Conservation (phyloP, 2,329 filamentous ascomycete genomes). For the Cladosporium sp. region DNA sequence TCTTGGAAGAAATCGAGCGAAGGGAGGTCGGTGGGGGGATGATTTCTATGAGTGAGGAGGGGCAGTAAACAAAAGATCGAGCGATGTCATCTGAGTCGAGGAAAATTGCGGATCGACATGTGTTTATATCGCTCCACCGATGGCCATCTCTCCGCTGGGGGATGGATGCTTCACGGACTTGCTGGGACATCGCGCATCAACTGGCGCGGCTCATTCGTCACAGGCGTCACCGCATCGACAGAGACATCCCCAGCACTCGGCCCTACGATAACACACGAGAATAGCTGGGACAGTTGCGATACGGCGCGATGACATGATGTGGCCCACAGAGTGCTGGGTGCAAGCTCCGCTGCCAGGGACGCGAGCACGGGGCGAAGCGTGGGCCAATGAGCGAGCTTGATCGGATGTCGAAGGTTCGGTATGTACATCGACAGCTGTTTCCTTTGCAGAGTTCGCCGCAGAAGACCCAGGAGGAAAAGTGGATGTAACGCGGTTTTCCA, state of each 20-base stretch:
- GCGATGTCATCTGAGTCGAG: constrained; percentile 15
- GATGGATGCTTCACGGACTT: constrained; percentile 7
- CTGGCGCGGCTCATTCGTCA: constrained; percentile 7
- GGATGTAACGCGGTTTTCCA: constrained; percentile 6
- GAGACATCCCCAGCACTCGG: not conserved
- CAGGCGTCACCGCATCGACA: constrained; percentile 14
- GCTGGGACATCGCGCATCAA: constrained; percentile 9
- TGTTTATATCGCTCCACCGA: constrained; percentile 12
- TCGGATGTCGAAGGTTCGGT: not conserved
- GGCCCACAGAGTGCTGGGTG: not conserved
- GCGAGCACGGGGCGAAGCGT: not conserved
- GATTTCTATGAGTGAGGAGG: constrained; percentile 6
- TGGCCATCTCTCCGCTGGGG: constrained; percentile 2
- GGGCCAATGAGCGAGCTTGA: not conserved
- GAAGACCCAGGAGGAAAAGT: constrained; percentile 16
- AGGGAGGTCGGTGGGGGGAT: not conserved
- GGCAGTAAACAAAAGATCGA: constrained; percentile 17
- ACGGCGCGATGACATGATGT: constrained; percentile 18
- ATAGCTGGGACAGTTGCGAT: constrained; percentile 4
- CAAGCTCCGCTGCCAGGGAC: not conserved
- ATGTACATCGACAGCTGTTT: not conserved
- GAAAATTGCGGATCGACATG: constrained; percentile 16
- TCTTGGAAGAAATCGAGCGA: not conserved
- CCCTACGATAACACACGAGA: constrained; percentile 18
- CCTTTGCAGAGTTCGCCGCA: constrained; percentile 19